Conservation (phyloP, 2,329 filamentous ascomycete species). For the Pseudogymnoascus pannorum region DNA sequence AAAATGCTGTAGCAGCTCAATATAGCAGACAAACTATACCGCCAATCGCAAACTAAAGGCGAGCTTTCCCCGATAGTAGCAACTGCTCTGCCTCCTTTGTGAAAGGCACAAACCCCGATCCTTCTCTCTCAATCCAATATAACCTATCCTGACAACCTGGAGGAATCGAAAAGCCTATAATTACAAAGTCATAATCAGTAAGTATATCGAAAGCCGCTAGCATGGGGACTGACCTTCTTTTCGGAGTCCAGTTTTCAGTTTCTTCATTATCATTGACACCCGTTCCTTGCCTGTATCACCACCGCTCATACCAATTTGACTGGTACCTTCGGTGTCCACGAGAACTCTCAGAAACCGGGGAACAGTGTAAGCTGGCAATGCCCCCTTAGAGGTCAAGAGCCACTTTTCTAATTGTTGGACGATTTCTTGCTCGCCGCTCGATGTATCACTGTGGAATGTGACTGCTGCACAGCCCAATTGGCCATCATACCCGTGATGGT, state of each 20-base stretch:
- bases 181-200: background rate
- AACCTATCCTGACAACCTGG: background rate
- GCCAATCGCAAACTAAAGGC: background rate
- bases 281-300: background rate
- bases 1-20: background rate
- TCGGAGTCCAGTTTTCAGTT: background rate
- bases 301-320: background rate
- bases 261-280: background rate
- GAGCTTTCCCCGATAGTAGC: background rate
- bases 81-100: background rate
- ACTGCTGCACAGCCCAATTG: background rate
- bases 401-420: background rate
- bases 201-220: background rate
- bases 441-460: background rate
- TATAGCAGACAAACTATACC: background rate
- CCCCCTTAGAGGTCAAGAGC: background rate
- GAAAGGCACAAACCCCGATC: background rate
- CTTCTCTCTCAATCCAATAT: constrained; percentile 1
- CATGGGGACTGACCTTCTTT: background rate
- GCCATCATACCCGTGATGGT: background rate
- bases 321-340: background rate
- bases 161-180: background rate
- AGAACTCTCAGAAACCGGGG: background rate
- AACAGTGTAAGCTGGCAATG: background rate
- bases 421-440: background rate